Percentiles rank a stretch among this genome's conserved stretches.
Evolutionary conservation across 148 eudicot species (phyloP).

Genomic region (Camellia sinensis): DNA sequence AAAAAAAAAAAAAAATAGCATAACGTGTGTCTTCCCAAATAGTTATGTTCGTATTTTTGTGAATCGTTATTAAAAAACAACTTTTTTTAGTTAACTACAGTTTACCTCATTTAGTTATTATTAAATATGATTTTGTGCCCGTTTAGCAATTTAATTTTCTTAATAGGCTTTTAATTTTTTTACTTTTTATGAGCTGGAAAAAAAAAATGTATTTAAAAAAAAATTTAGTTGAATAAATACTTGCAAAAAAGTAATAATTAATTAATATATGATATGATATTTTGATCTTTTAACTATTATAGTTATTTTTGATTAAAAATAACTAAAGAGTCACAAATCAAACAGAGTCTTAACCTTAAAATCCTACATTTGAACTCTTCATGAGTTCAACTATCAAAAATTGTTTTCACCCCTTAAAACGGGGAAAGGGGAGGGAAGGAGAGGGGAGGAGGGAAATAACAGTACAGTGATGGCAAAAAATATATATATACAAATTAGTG

Average conservation of each 20-base stretch:
- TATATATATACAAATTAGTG: too few relatives aligned
- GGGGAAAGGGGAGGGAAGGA: not conserved
- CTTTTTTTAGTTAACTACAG: not conserved
- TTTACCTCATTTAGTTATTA: not conserved
- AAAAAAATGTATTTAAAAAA: too few relatives aligned
- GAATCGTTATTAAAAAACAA: not conserved
- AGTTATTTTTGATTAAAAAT: too few relatives aligned
- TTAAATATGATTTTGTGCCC: not conserved
- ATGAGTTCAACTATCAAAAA: not conserved
- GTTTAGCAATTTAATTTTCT: not conserved
- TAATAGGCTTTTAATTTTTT: not conserved
- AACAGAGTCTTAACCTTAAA: not conserved
- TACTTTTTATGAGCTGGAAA: not conserved
- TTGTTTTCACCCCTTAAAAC: not conserved
- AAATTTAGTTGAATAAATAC: too few relatives aligned
- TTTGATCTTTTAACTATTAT: too few relatives aligned
- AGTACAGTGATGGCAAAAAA: too few relatives aligned
- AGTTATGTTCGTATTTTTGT: not conserved
- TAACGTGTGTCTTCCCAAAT: not conserved
- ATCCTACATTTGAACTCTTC: not conserved
- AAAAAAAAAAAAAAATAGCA: too few relatives aligned
- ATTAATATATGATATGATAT: not conserved
- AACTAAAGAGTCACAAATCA: not conserved
- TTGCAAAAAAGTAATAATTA: too few relatives aligned
- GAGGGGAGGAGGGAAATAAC: not conserved